These are phyloP conservation scores for Aspergillus sp. DNA, from an alignment of 2,329 filamentous ascomycete genomes.

Conservation along the genomic window DNA sequence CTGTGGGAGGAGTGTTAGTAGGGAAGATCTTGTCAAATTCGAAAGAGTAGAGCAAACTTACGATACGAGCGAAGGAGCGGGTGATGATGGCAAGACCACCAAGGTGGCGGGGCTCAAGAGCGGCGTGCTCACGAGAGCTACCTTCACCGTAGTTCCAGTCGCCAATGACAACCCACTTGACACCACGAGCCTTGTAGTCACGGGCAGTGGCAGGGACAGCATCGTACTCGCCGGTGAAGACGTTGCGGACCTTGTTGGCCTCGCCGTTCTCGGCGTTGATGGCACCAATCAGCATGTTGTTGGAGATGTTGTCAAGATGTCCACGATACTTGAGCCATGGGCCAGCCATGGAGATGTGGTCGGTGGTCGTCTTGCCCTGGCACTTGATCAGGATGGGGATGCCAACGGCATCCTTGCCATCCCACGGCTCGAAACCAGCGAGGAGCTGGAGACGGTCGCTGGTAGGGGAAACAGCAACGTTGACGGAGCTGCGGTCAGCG, in stretches of 20 bases:
- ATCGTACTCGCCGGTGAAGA: slow-evolving; percentile 79
- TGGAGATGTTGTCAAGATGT: slow-evolving; percentile 98
- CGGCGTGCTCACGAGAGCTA: slow-evolving; percentile 95
- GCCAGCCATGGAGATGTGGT: slow-evolving; percentile 96
- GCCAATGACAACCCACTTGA: slow-evolving; percentile 96
- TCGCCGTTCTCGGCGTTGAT: slow-evolving; percentile 95
- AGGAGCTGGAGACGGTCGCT: slow-evolving; percentile 96
- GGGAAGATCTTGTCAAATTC: neutral
- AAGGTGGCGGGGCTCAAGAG: slow-evolving; percentile 95
- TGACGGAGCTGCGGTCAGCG: slow-evolving; percentile 71
- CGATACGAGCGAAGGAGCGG: slow-evolving; percentile 93
- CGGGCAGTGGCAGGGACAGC: slow-evolving; percentile 91
- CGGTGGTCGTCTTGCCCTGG: slow-evolving; percentile 93
- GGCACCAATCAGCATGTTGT: slow-evolving; percentile 99
- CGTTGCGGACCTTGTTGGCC: slow-evolving; percentile 97
- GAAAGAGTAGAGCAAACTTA: slow-evolving; percentile 39
- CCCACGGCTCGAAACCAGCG: slow-evolving; percentile 82
- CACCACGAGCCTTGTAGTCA: slow-evolving; percentile 97
- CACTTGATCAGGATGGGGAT: slow-evolving; percentile 96
- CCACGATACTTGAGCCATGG: slow-evolving; percentile 99
- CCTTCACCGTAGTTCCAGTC: slow-evolving; percentile 99
- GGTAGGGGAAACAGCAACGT: slow-evolving; percentile 80
- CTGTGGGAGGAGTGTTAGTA: slow-evolving; percentile 36
- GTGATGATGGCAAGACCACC: slow-evolving; percentile 97
- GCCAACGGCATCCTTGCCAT: slow-evolving; percentile 84